Base-by-base conservation (phyloP, 2,329 filamentous ascomycete species). In the Fusarium secorum region DNA sequence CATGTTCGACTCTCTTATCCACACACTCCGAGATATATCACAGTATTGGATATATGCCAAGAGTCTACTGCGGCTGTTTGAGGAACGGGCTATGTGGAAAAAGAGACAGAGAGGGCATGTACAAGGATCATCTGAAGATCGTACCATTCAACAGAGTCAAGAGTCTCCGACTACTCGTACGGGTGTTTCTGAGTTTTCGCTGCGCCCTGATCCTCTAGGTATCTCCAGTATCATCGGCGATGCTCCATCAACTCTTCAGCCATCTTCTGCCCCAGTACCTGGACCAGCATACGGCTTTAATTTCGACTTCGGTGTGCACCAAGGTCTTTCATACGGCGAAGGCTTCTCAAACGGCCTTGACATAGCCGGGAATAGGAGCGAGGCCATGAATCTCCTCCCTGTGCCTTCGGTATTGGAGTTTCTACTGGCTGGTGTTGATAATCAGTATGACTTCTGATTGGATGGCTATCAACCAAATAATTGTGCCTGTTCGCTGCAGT, bases 1-100 rank as follows among this genome's bases (percentile, higher is more conserved):
- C 9, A 72, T 74, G 39, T 76, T 76, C 39, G 75, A 78, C 14
- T 77, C 75, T 11, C 72, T 80, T 28, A 63, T 79, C n/a, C 48
- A 71, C 14, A 74, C 77, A 4, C 60, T 80, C 5, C 68, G 74
- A 3, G 77, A 74, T 9, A 64, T 80, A 20, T 74, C 76, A 4
- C 54, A 64, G 4, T 74, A 79, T 11, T 80, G 79, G 79, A 64
- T 77, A 17, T 79, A 79, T 62, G 79, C 78, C 4, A 72, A 73
- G 17, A 80, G 78, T 48, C 63, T 80, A 2, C 20, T 78, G 22
- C 73, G 73, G 1, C 70, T 80, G 3, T 80, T 80, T 60, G 73
- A 78, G 22, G 71, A 74, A 17, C 63, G 73, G 15, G 30, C 63
- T 28, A 64, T 73, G 61, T 74, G 71, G 73, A 59, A 53, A 18